Evolutionary conservation across 2,329 filamentous ascomycete genomes (phyloP).

Genomic region (Podosphaera xanthii): DNA sequence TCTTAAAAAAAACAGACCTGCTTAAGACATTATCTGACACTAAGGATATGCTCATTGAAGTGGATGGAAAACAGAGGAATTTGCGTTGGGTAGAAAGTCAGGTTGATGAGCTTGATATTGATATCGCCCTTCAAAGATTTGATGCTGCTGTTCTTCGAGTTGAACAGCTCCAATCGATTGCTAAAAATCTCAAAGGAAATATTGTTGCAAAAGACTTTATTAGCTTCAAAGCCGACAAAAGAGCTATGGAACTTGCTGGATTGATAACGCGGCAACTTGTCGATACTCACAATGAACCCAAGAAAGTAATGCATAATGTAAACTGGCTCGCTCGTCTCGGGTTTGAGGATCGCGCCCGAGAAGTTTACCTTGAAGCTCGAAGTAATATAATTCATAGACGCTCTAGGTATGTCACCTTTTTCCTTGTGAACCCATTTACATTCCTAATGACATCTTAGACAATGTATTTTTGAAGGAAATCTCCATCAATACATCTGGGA

Average conservation of each 20-base stretch:
- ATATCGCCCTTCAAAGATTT: slow-evolving; percentile 76
- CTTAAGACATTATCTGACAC: slow-evolving; percentile 57
- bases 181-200: slow-evolving; percentile 64
- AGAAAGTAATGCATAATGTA: slow-evolving; percentile 59
- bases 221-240: slow-evolving; percentile 70
- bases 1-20: slow-evolving; percentile 58
- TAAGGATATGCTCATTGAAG: slow-evolving; percentile 79
- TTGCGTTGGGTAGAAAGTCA: slow-evolving; percentile 87
- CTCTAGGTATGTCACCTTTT: slow-evolving; percentile 36
- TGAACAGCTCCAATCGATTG: slow-evolving; percentile 63
- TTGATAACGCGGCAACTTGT: slow-evolving; percentile 58
- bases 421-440: neutral
- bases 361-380: slow-evolving; percentile 64
- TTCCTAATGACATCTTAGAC: slow-evolving; percentile 27
- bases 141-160: slow-evolving; percentile 65
- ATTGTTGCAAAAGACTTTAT: slow-evolving; percentile 78
- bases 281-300: slow-evolving; percentile 53
- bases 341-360: slow-evolving; percentile 72
- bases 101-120: slow-evolving; percentile 88
- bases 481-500: slow-evolving; percentile 87
- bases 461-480: slow-evolving; percentile 88
- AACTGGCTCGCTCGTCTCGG: slow-evolving; percentile 68
- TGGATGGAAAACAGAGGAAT: slow-evolving; percentile 90
- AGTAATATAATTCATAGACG: slow-evolving; percentile 59
- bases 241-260: slow-evolving; percentile 52